Conservation (phyloP, 495 filamentous ascomycete genomes). For the Penicillium egyptiacum region DNA sequence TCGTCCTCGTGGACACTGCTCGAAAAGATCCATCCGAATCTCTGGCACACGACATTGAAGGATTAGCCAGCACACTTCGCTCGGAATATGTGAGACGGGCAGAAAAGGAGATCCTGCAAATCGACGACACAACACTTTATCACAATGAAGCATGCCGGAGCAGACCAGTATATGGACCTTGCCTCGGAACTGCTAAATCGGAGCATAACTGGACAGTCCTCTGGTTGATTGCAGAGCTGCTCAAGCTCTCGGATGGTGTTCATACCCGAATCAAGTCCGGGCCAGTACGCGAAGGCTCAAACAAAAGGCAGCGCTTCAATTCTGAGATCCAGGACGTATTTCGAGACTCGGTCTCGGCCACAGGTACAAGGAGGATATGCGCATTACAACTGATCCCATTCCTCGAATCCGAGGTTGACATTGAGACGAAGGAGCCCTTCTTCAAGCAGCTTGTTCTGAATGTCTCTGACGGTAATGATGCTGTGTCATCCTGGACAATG, state of each 20-base stretch:
- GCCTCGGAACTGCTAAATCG: slow-evolving; percentile 43
- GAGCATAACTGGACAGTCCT: slow-evolving; percentile 51
- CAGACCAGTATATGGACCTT: slow-evolving; percentile 37
- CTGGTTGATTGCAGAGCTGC: slow-evolving; percentile 40
- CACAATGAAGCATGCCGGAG: slow-evolving; percentile 23
- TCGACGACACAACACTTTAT: slow-evolving; percentile 68
- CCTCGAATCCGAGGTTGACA: slow-evolving; percentile 43
- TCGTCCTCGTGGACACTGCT: slow-evolving; percentile 31
- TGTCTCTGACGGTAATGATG: slow-evolving; percentile 57
- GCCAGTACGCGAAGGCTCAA: slow-evolving; percentile 24
- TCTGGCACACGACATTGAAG: slow-evolving; percentile 42
- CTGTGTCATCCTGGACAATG: slow-evolving; percentile 64
- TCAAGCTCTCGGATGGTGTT: slow-evolving; percentile 33
- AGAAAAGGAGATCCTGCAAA: slow-evolving; percentile 69
- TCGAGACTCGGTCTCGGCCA: slow-evolving; percentile 56
- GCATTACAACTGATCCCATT: slow-evolving; percentile 82
- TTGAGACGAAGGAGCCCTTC: slow-evolving; percentile 44
- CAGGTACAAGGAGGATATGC: slow-evolving; percentile 57
- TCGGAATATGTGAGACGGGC: slow-evolving; percentile 70
- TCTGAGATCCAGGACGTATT: slow-evolving; percentile 60
- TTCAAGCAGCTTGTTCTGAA: slow-evolving; percentile 49
- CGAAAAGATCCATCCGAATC: slow-evolving; percentile 33
- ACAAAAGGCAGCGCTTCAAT: slow-evolving; percentile 63
- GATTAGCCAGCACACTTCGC: slow-evolving; percentile 61
- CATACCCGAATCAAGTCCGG: slow-evolving; percentile 14